Conservation (phyloP, 2,329 filamentous ascomycete species). For the Ilyonectria robusta region DNA sequence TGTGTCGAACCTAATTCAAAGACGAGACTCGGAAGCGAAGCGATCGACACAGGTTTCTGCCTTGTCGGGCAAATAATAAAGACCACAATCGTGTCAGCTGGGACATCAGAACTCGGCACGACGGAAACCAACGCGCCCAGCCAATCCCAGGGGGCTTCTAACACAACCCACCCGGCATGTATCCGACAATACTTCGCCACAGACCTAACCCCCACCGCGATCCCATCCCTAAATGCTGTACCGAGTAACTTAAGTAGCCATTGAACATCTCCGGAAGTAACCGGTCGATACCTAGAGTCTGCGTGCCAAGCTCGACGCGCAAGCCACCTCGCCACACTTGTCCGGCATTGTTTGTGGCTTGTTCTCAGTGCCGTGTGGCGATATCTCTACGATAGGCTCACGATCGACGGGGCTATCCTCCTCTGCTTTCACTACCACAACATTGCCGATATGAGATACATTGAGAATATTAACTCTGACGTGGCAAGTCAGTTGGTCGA, state of each 20-base stretch:
- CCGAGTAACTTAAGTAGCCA: neutral
- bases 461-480: neutral
- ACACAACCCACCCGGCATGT: constrained; percentile 4
- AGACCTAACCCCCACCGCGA: neutral
- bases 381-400: neutral
- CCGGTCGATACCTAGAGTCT: constrained; percentile 22
- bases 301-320: constrained; percentile 34
- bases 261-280: neutral
- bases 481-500: constrained; percentile 1
- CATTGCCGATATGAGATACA: neutral
- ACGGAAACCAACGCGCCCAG: neutral
- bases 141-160: neutral
- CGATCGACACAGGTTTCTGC: neutral
- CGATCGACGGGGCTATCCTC: neutral
- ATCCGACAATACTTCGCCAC: constrained; percentile 7
- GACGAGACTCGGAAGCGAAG: constrained; percentile 14
- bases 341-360: constrained; percentile 36
- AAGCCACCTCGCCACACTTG: constrained; percentile 48
- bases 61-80: constrained; percentile 18
- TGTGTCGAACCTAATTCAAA: neutral
- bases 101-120: constrained; percentile 1
- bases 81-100: neutral
- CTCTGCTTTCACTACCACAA: neutral
- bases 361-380: constrained; percentile 10
- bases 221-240: neutral